phyloP scores from a whole-genome alignment of 345 rosid genomes.

The Trapa bicornis region DNA sequence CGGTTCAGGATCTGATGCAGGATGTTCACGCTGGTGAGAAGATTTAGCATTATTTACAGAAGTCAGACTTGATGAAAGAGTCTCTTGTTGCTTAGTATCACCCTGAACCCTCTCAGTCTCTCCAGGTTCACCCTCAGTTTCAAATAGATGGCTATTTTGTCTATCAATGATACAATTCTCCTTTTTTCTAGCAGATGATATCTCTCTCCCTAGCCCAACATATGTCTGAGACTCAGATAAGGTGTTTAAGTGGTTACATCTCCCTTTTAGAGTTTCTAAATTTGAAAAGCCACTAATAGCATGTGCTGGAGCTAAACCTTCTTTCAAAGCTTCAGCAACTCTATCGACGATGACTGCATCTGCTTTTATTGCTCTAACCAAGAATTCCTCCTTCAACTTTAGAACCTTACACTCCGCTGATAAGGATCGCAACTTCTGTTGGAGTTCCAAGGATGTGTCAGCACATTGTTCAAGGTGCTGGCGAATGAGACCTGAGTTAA shows the following conservation, averaged over 20 bases:
- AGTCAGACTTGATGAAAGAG: not conserved
- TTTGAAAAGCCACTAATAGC: slow-evolving; percentile 12
- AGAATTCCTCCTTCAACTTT: slow-evolving; percentile 54
- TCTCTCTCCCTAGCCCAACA: not conserved
- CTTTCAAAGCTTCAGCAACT: slow-evolving; percentile 30
- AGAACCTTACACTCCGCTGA: slow-evolving; percentile 55
- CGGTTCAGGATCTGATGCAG: slow-evolving; percentile 23
- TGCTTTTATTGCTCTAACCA: slow-evolving; percentile 48
- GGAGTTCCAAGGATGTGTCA: slow-evolving; percentile 60
- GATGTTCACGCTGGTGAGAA: slow-evolving; percentile 17
- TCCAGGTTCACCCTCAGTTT: slow-evolving; percentile 17
- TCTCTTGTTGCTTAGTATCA: slow-evolving; percentile 17
- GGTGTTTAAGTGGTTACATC: slow-evolving; percentile 11
- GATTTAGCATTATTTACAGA: slow-evolving; percentile 25
- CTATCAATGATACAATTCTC: slow-evolving; percentile 11
- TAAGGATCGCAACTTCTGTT: slow-evolving; percentile 75
- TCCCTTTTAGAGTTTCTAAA: slow-evolving; percentile 15
- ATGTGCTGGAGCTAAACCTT: slow-evolving; percentile 17
- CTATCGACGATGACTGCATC: slow-evolving; percentile 26
- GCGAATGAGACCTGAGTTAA: slow-evolving; percentile 60
- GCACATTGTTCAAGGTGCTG: slow-evolving; percentile 91
- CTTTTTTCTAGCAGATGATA: slow-evolving; percentile 12
- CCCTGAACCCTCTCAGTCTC: slow-evolving; percentile 16
- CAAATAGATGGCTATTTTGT: slow-evolving; percentile 13
- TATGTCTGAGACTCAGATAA: slow-evolving; percentile 19